Evolutionary conservation across 768 basidiomycete genomes (phyloP).

Genomic region (Tricholomella constricta): DNA sequence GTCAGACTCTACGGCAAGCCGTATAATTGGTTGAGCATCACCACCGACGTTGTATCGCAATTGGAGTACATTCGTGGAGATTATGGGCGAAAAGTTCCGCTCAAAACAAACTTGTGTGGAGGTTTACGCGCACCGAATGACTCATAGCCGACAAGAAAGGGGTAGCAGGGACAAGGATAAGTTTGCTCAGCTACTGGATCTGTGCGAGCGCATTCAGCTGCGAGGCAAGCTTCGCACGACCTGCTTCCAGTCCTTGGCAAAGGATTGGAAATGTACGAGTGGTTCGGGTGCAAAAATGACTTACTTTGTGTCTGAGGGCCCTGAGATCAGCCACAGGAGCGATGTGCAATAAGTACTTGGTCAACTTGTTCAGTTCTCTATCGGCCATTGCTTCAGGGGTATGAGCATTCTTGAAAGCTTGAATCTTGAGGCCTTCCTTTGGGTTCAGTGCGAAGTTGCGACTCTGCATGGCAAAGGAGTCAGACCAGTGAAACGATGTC

Average conservation of each 20-base stretch:
- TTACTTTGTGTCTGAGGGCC: constrained; percentile 66
- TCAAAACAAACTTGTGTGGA: too few species aligned
- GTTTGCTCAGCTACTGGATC: background rate
- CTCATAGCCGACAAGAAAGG: background rate
- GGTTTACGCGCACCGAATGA: too few species aligned
- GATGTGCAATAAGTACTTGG: constrained; percentile 66
- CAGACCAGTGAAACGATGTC: constrained; percentile 1
- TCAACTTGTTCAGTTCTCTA: constrained; percentile 67
- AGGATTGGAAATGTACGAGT: background rate
- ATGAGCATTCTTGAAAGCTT: constrained; percentile 79
- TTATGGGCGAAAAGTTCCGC: too few species aligned
- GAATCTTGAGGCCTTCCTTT: constrained; percentile 79
- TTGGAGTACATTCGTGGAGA: too few species aligned
- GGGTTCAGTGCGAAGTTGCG: constrained; percentile 91
- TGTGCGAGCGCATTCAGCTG: constrained; percentile 1
- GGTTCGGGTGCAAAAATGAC: constrained; percentile 14
- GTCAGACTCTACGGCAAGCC: too few species aligned
- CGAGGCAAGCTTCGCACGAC: constrained; percentile 42
- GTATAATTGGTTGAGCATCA: too few species aligned
- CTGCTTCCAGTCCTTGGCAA: constrained; percentile 51
- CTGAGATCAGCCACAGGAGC: constrained; percentile 63
- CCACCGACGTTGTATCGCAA: too few species aligned
- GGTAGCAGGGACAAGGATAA: background rate
- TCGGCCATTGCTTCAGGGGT: constrained; percentile 64
- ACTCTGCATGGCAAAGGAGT: constrained; percentile 39